Evolutionary conservation across 306 rosid species (phyloP).

Genomic region (Arachis hypogaea): DNA sequence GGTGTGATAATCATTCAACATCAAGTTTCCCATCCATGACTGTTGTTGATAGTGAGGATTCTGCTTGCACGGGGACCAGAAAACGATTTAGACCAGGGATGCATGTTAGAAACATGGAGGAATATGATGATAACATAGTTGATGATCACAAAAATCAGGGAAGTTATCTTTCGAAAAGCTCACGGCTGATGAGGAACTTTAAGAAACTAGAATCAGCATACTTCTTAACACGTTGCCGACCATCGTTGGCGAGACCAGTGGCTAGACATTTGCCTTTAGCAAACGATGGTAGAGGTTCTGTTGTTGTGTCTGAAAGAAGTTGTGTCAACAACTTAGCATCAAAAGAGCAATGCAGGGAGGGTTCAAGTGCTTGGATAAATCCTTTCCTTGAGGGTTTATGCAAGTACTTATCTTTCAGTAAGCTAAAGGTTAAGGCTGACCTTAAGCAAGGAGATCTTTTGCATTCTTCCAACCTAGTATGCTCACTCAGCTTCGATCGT

Average conservation of each 20-base stretch:
- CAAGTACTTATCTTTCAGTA: slow-evolving; percentile 85
- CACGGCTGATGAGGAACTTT: slow-evolving; percentile 86
- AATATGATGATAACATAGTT: slow-evolving; percentile 62
- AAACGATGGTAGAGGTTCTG: slow-evolving; percentile 76
- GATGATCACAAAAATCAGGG: slow-evolving; percentile 52
- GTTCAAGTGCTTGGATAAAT: slow-evolving; percentile 88
- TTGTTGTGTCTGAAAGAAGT: slow-evolving; percentile 68
- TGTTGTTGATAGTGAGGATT: slow-evolving; percentile 58
- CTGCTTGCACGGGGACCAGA: slow-evolving; percentile 63
- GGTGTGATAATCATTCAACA: slow-evolving; percentile 52
- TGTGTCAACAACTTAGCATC: slow-evolving; percentile 61
- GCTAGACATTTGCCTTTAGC: slow-evolving; percentile 60
- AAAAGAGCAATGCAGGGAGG: slow-evolving; percentile 58
- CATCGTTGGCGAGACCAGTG: slow-evolving; percentile 50
- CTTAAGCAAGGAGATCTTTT: slow-evolving; percentile 97
- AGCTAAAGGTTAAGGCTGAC: slow-evolving; percentile 88
- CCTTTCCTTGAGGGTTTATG: slow-evolving; percentile 96
- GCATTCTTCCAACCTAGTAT: slow-evolving; percentile 91
- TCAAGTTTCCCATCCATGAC: slow-evolving; percentile 67
- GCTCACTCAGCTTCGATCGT: slow-evolving; percentile 90
- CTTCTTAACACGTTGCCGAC: slow-evolving; percentile 78
- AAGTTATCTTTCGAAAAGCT: slow-evolving; percentile 59
- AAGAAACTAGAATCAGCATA: slow-evolving; percentile 91
- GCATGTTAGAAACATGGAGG: slow-evolving; percentile 50
- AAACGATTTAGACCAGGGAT: slow-evolving; percentile 72